Evolutionary conservation across 257 asterid genomes (phyloP), one percentile per base, ranked within the genome.

Genomic region (Rehmannia glutinosa): DNA sequence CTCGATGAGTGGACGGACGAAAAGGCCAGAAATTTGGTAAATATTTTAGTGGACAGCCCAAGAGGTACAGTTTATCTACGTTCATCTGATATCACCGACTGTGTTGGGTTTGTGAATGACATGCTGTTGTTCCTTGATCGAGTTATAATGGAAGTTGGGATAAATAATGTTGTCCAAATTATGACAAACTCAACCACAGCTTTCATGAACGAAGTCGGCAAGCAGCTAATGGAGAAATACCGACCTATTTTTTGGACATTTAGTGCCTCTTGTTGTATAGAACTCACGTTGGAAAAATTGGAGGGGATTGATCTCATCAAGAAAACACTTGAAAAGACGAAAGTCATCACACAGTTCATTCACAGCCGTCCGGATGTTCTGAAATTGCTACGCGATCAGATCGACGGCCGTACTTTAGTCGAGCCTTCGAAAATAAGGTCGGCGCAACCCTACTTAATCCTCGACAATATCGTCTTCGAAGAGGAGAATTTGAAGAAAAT

Each of bases 251-350:
- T 84, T 65, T 86, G 95, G 94, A 73, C 90, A 0, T 84, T 79
- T 11, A 82, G 87, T 58, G 77, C 88, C 3, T 84, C 87, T 7
- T 64, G 64, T 30, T 91, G 94, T 75, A 63, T 91, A 1, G 82
- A 82, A 3, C 84, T 91, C 47, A 86, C 85, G 85, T 49, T 89
- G 62, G 85, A 78, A 77, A 84, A 79, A 33, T 24, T 91, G n/a
- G 32, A 38, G 5, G 38, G 0, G 3, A 66, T 70, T 59, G 64
- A 70, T 59, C 20, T 15, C 0, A 41, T 91, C 3, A 47, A 39
- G 7, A 77, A 73, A 3, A 80, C 75, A 6, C n/a, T 88, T 32
- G 74, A 71, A 16, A 79, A 86, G 77, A 83, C 86, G 6, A 83
- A 79, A 68, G 24, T 23, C 21, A 75, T 91, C 27, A 62, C 83